Base-by-base conservation (phyloP, 2,329 filamentous ascomycete species). In the Fusarium sp. region DNA sequence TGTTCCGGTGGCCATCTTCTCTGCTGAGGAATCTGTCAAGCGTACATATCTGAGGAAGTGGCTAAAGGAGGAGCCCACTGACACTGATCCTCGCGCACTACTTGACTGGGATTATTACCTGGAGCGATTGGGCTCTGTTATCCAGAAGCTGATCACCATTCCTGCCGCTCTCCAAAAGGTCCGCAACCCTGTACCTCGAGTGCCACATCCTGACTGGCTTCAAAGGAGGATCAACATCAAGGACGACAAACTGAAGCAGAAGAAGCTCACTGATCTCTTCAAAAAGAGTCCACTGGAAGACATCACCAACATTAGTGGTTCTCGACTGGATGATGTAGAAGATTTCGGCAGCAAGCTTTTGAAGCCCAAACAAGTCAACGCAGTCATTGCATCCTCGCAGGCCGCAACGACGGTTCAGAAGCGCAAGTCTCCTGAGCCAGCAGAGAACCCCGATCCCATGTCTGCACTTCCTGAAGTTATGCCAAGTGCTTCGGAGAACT, bases 61-160 rank as follows among this genome's bases (percentile, higher is more conserved):
- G 96, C 83, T 99, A 70, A 95, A 94, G 80, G 96, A 98, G 77
- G 96, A 98, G 70, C 95, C 96, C 1, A 87, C 90, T 14, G 93
- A 98, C 80, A 97, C 96, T 82, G 96, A 99, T 81, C 95, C 95
- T 12, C 89, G 97, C 78, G 92, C 90, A 26, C 88, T 99, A 18
- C 91, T 99, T 58, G 96, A 99, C 81, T 99, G 96, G 96, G 90
- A 95, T 75, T 99, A 99, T 83, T 99, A 99, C 81, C 87, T 95
- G 5, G 97, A 99, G 79, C 94, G 96, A 84, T 87, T 99, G 26
- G 96, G 95, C 2, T 98, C 96, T 1, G 96, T 99, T 63, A 97
- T 99, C 58, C 96, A 99, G 83, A 99, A 99, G 82, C 90, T 99
- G 63, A 98, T 99, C 80, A 99, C 97, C 3, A 99, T 99, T 75